Evolutionary conservation across 306 rosid genomes (phyloP).

Genomic region (Cucurbita maxima): DNA sequence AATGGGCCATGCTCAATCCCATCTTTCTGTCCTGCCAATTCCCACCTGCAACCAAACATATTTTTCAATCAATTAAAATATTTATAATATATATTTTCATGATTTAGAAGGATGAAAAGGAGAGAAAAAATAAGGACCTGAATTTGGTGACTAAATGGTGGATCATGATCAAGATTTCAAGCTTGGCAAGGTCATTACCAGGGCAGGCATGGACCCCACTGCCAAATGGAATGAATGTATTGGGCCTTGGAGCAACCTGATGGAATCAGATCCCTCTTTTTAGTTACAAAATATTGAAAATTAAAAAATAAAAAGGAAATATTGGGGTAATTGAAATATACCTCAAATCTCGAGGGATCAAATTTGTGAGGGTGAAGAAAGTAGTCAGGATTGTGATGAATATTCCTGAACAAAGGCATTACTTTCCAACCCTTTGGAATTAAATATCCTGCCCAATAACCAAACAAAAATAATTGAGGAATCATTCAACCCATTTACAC

Average conservation of each 20-base stretch:
- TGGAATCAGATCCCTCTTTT: background rate
- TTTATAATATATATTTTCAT: too few species aligned
- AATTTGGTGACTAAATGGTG: slow-evolving; percentile 80
- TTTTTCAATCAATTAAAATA: too few species aligned
- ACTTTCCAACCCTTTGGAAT: slow-evolving; percentile 98
- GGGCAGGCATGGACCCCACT: slow-evolving; percentile 90
- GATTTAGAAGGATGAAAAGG: background rate
- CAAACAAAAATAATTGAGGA: background rate
- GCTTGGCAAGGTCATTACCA: slow-evolving; percentile 90
- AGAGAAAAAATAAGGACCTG: slow-evolving; percentile 24
- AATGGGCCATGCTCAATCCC: slow-evolving; percentile 1
- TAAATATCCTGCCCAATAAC: slow-evolving; percentile 38
- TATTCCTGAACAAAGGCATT: slow-evolving; percentile 84
- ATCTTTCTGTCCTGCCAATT: slow-evolving; percentile 5
- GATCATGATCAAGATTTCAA: slow-evolving; percentile 63
- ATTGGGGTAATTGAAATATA: slow-evolving; percentile 12
- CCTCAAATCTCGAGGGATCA: slow-evolving; percentile 88
- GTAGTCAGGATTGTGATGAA: slow-evolving; percentile 75
- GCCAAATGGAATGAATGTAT: slow-evolving; percentile 90
- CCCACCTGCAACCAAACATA: background rate
- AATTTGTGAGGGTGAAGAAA: slow-evolving; percentile 63
- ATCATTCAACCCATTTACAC: background rate
- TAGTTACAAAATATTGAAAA: background rate
- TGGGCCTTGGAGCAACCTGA: slow-evolving; percentile 75
- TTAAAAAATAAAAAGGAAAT: background rate